A percentile compares a stretch with the other conserved stretches of the same genome.
Evolutionary conservation across 257 asterid species (phyloP).

Genomic region (Verbena officinalis): DNA sequence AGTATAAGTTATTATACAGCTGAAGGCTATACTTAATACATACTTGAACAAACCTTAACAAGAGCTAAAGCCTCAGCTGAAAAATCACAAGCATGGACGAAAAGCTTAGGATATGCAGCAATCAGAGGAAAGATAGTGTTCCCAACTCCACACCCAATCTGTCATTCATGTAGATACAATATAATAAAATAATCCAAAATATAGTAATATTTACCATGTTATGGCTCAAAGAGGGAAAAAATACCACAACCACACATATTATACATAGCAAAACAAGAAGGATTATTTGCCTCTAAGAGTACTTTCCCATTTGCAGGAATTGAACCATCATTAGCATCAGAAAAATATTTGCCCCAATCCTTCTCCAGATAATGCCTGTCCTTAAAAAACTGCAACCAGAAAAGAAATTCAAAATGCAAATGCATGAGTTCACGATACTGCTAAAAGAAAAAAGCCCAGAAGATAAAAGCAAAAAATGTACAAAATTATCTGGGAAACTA

Average conservation of each 20-base stretch:
- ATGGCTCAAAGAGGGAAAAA: neutral
- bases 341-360: conserved; percentile 78
- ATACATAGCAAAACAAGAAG: neutral
- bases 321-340: conserved; percentile 33
- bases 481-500: neutral
- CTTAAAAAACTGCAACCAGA: conserved; percentile 63
- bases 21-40: neutral
- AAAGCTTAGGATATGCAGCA: conserved; percentile 62
- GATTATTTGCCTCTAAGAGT: conserved; percentile 61
- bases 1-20: neutral
- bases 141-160: conserved; percentile 92
- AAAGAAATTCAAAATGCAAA: conserved; percentile 17
- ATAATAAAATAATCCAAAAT: neutral
- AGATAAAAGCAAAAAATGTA: neutral
- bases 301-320: conserved; percentile 49
- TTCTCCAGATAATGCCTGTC: conserved; percentile 80
- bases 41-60: conserved; percentile 65
- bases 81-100: conserved; percentile 83
- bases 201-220: too few relatives aligned
- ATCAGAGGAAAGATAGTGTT: conserved; percentile 74
- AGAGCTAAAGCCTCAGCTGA: conserved; percentile 64
- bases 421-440: neutral
- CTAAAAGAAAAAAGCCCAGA: neutral
- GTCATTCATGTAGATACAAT: conserved; percentile 26
- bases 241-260: neutral